phyloP scores from a whole-genome alignment of 2,329 filamentous ascomycete genomes.

The Balansia obtecta region DNA sequence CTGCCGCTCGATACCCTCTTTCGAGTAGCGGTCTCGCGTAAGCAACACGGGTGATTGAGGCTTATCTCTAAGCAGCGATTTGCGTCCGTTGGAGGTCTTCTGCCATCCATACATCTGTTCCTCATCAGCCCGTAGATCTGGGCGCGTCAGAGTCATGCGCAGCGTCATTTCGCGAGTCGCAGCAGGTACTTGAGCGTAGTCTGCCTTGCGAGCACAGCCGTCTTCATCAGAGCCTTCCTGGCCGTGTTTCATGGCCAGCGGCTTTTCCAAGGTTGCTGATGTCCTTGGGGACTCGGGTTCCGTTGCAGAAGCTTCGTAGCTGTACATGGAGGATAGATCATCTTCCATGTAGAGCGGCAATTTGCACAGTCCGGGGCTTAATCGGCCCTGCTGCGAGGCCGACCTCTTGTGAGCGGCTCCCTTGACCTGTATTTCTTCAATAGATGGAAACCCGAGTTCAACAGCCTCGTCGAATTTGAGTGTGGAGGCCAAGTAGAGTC shows the following conservation, averaged over 20 bases:
- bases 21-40: conserved; percentile 25
- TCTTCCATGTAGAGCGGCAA: conserved; percentile 46
- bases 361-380: conserved; percentile 32
- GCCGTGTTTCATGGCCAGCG: conserved; percentile 17
- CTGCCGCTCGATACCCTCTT: conserved; percentile 41
- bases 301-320: conserved; percentile 39
- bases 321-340: conserved; percentile 42
- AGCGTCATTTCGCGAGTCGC: conserved; percentile 81
- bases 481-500: conserved; percentile 74
- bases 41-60: conserved; percentile 17
- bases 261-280: conserved; percentile 34
- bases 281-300: conserved; percentile 50
- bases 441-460: conserved; percentile 79
- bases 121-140: conserved; percentile 69
- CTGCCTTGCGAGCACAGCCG: conserved; percentile 17
- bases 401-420: conserved; percentile 15
- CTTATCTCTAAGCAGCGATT: conserved; percentile 26
- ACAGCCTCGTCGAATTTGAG: conserved; percentile 94
- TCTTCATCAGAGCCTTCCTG: conserved; percentile 15
- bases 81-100: conserved; percentile 27
- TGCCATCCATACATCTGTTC: conserved; percentile 62
- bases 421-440: conserved; percentile 28
- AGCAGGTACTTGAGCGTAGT: conserved; percentile 38
- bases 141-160: conserved; percentile 86
- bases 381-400: conserved; percentile 14